Base-by-base conservation (phyloP, 2,329 filamentous ascomycete genomes). In the Myriosclerotinia curreyana region DNA sequence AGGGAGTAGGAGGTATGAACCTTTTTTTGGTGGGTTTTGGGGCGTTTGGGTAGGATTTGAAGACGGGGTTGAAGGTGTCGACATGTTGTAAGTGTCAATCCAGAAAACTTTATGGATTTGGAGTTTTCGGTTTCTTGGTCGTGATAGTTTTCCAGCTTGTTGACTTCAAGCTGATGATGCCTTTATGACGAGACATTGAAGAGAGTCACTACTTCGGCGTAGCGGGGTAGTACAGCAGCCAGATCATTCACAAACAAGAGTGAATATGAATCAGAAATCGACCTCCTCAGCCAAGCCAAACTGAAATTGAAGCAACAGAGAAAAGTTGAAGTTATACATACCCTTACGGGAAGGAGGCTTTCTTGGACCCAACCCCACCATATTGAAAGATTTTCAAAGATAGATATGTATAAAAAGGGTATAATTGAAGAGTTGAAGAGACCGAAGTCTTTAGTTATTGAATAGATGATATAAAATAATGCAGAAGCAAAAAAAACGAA, bases 281-380 rank as follows among this genome's bases (percentile, higher is more conserved):
- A 36, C 11, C n/a, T 8, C 38, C 9, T 3, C 9, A n/a, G 12
- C 15, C 31, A 7, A 58, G 14, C 1, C 40, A 54, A 14, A 50
- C 2, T 4, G 20, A 38, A 31, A 20, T 17, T 11, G 34, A 49
- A 42, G 22, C 2, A 25, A 60, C 7, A 11, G 14, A 44, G 12
- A 11, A 56, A 28, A 38, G 31, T 38, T 50, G 36, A 49, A 40
- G 59, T n/a, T 48, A 55, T 72, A 83, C 86, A 76, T 84, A 90
- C 90, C 90, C 84, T 90, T 91, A 74, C 87, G 86, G 78, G 86
- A 87, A 50, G 86, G 86, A 68, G 82, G 81, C 74, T 81, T 83
- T 76, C 84, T 86, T 68, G 86, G 83, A 74, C 85, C 84, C 67
- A 87, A 71, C 72, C 83, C 83, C 70, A 88, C 85, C 87, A 89